These are phyloP conservation scores for Cystofilobasidium ferigula DNA, from an alignment of 768 basidiomycete species.

Conservation along the genomic window DNA sequence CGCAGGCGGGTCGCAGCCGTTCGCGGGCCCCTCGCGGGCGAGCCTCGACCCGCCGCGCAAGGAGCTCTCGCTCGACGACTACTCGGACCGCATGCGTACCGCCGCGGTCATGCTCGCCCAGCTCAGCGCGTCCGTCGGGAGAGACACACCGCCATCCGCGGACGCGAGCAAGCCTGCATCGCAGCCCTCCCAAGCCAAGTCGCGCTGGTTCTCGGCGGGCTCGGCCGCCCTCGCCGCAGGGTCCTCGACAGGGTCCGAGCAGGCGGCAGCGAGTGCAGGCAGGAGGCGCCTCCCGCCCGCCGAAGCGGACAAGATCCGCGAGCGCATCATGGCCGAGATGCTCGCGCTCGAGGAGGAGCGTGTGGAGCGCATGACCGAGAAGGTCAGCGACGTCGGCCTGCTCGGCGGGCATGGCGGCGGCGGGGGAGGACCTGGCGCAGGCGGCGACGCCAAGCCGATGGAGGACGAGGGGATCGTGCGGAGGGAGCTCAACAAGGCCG, in stretches of 20 bases:
- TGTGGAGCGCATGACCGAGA: constrained; percentile 70
- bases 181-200: background rate
- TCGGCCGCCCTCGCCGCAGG: constrained; percentile 1
- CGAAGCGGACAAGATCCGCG: constrained; percentile 81
- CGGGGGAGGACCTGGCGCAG: constrained; percentile 35
- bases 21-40: background rate
- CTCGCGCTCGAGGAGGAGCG: constrained; percentile 88
- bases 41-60: constrained; percentile 28
- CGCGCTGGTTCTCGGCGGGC: constrained; percentile 1
- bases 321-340: constrained; percentile 99
- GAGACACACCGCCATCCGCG: background rate
- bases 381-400: constrained; percentile 33
- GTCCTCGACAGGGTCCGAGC: background rate
- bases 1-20: background rate
- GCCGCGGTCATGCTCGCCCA: constrained; percentile 98
- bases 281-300: constrained; percentile 66
- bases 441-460: constrained; percentile 48
- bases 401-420: constrained; percentile 10
- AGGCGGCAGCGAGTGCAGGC: constrained; percentile 25
- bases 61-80: constrained; percentile 78
- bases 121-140: constrained; percentile 54
- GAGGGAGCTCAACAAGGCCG: constrained; percentile 81
- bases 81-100: constrained; percentile 95
- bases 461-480: constrained; percentile 93
- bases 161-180: background rate